Evolutionary conservation across 176 grass and related monocot species (phyloP), one percentile per base, ranked within the genome.

Genomic region (Zoysia japonica): DNA sequence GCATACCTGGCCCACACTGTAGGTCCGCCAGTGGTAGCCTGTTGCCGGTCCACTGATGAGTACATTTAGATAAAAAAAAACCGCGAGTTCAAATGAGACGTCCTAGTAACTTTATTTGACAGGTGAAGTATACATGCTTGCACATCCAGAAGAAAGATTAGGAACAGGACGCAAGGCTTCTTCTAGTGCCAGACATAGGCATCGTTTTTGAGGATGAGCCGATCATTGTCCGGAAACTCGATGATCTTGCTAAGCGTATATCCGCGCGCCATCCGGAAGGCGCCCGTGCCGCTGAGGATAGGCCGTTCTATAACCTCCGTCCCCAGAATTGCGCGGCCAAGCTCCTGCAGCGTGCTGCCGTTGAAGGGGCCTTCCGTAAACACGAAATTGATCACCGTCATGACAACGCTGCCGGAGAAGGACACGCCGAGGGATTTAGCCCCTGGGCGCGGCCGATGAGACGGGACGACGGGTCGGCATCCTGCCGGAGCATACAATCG

Each of bases 261-360:
- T 8, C 84, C 84, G 40, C 69, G 56, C 51, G 84, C 77, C 77
- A 80, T 67, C 49, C 77, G 76, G 49, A 86, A 86, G 50, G 28
- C 40, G 5, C 84, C 84, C 10, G 84, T 79, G 50, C 84, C 84
- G 50, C 69, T 70, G 50, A 86, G 7, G 69, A 86, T 53, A 3
- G 76, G 57, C 44, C 77, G 68, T 69, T 86, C 76, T 50, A 73
- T 79, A 45, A 67, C 48, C 40, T 28, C 28, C 28, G 84, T 68
- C 19, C 75, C 61, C 1, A 72, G 68, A 14, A 79, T 8, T n/a
- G 57, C 68, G 13, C 55, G 47, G 57, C 76, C 83, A 48, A 79
- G 13, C 48, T 68, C 35, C 40, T 14, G 5, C 57, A 85, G 66
- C 48, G 76, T 47, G 83, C 83, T 85, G 45, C 75, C 75, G 37